These are phyloP conservation scores for Phanerochaete sordida DNA, from an alignment of 768 basidiomycete species.

Conservation along the genomic window DNA sequence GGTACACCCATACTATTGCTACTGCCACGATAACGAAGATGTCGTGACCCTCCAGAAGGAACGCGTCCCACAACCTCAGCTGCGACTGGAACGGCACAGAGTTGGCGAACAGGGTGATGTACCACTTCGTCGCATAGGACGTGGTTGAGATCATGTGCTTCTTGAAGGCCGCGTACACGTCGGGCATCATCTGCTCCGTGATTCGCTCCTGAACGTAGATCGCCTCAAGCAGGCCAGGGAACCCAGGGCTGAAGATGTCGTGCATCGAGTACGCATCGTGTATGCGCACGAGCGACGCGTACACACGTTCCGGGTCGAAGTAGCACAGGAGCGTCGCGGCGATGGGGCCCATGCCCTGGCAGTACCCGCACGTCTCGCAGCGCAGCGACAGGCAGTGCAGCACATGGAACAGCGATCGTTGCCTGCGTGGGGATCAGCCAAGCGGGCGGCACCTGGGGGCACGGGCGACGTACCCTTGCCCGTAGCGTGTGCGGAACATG, in stretches of 20 bases:
- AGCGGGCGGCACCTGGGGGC: not conserved
- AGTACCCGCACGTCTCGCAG: constrained; percentile 90
- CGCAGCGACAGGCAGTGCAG: constrained; percentile 86
- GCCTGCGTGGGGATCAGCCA: constrained; percentile 43
- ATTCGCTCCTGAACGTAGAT: constrained; percentile 95
- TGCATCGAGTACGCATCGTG: constrained; percentile 90
- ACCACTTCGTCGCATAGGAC: constrained; percentile 98
- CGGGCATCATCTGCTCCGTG: constrained; percentile 84
- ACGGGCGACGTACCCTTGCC: constrained; percentile 68
- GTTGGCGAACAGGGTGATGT: constrained; percentile 95
- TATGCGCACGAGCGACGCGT: constrained; percentile 79
- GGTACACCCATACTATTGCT: constrained; percentile 88
- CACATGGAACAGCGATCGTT: constrained; percentile 93
- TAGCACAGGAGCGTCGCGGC: constrained; percentile 94
- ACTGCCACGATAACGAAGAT: constrained; percentile 81
- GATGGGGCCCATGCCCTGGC: constrained; percentile 98
- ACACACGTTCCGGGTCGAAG: constrained; percentile 85
- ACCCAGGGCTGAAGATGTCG: constrained; percentile 86
- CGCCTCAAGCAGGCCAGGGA: constrained; percentile 92
- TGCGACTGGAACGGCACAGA: constrained; percentile 95
- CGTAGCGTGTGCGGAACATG: constrained; percentile 93
- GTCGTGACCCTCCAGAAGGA: constrained; percentile 88
- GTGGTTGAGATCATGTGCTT: constrained; percentile 90
- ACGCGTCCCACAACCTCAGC: constrained; percentile 91
- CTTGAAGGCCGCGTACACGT: constrained; percentile 81